phyloP scores from a whole-genome alignment of 2,329 filamentous ascomycete genomes.

The Nothomitra cinnamomea region DNA sequence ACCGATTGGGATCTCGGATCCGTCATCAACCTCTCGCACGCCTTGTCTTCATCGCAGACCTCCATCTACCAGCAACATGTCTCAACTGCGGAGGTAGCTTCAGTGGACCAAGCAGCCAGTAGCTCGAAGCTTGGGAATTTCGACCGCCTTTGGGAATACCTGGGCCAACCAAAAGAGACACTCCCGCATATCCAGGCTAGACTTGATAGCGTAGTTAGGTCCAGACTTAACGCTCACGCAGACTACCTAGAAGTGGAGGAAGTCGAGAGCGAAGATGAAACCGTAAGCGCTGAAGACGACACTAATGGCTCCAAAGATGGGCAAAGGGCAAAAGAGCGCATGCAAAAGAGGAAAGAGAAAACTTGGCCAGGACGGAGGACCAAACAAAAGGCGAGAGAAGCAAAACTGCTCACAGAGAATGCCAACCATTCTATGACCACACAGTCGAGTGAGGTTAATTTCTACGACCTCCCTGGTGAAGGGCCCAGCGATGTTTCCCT shows the following conservation, averaged over 20 bases:
- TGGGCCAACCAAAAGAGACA: constrained; percentile 14
- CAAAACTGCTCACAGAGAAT: background rate
- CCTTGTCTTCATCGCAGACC: constrained; percentile 5
- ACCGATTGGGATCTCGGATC: constrained; percentile 27
- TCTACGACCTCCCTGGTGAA: background rate
- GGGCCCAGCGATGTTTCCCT: background rate
- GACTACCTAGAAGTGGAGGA: background rate
- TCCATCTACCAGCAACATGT: constrained; percentile 2
- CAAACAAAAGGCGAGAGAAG: background rate
- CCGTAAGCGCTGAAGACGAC: background rate
- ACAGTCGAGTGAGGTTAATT: background rate
- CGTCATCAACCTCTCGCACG: constrained; percentile 22
- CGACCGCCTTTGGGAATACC: constrained; percentile 23
- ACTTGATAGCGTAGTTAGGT: constrained; percentile 16
- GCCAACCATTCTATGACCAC: background rate
- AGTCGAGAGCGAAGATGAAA: background rate
- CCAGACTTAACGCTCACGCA: constrained; percentile 7
- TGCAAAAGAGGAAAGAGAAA: background rate
- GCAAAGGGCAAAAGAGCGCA: background rate
- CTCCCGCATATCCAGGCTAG: constrained; percentile 13
- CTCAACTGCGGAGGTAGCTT: background rate
- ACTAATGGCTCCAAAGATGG: background rate
- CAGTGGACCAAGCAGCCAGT: constrained; percentile 5
- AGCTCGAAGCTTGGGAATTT: constrained; percentile 25
- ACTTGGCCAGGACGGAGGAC: background rate